These are phyloP conservation scores for Thinopyrum elongatum DNA, from an alignment of 176 grass and related monocot species.

Conservation along the genomic window DNA sequence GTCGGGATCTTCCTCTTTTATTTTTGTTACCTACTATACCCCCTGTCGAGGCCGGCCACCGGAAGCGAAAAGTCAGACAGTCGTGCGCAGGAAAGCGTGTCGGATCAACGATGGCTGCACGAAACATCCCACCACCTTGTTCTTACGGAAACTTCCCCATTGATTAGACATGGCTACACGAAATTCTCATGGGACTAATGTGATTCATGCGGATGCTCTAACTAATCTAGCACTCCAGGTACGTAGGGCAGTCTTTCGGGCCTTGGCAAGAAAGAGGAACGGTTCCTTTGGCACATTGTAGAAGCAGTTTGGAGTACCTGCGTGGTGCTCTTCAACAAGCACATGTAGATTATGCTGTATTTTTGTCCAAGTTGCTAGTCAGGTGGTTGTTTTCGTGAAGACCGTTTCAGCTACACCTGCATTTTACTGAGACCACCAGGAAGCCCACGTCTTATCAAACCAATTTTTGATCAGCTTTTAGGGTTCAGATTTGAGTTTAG, in stretches of 20 bases:
- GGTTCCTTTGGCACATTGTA: not conserved
- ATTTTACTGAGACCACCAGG: not conserved
- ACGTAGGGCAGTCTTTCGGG: not conserved
- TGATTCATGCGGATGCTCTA: not conserved
- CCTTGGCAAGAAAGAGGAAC: not conserved
- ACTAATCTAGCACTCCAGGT: not conserved
- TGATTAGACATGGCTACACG: not conserved
- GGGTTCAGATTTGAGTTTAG: not conserved
- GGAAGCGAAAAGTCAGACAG: conserved; percentile 26
- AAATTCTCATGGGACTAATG: not conserved
- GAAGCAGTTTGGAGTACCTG: not conserved
- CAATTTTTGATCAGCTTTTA: not conserved
- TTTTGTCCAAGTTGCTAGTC: not conserved
- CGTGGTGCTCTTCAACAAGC: not conserved
- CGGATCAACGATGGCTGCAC: not conserved
- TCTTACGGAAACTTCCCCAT: not conserved
- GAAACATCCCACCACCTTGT: not conserved
- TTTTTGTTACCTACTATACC: not conserved
- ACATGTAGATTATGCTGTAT: not conserved
- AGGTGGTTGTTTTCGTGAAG: not conserved
- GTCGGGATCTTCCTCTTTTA: not conserved
- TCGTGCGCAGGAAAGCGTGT: conserved; percentile 24
- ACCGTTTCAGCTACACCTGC: not conserved
- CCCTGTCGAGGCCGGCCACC: not conserved
- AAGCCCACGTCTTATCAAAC: not conserved